A percentile compares a stretch with the other conserved stretches of the same genome.
phyloP scores from a whole-genome alignment of 2,329 filamentous ascomycete genomes.

The Teratosphaeria pseudoeucalypti region DNA sequence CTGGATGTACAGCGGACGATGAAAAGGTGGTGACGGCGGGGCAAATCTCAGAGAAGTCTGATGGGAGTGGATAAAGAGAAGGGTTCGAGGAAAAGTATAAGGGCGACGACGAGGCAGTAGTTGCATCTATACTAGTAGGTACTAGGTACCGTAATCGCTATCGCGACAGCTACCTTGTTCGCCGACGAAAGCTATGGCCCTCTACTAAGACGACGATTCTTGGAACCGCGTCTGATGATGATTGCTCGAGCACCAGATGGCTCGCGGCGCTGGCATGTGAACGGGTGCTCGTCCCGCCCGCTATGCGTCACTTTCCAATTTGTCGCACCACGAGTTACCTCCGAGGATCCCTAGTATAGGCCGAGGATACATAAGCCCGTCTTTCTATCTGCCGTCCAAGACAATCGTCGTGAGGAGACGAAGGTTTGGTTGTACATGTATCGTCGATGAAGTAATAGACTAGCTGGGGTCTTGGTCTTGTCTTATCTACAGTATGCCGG shows the following conservation, averaged over 20 bases:
- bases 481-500: no score
- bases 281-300: background rate
- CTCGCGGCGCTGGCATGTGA: background rate
- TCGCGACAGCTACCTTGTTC: background rate
- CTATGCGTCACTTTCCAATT: background rate
- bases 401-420: background rate
- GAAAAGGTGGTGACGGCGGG: background rate
- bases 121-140: background rate
- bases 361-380: background rate
- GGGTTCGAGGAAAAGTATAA: background rate
- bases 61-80: background rate
- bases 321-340: background rate
- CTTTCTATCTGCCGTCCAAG: background rate
- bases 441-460: background rate
- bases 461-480: no score
- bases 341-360: background rate
- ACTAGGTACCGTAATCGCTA: background rate
- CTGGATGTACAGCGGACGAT: background rate
- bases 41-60: background rate
- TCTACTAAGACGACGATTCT: background rate
- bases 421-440: background rate
- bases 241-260: background rate
- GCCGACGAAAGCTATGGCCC: background rate
- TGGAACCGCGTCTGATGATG: background rate
- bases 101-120: background rate